Base-by-base conservation (phyloP, 31 red algal species). In the Asparagopsis taxiformis region DNA sequence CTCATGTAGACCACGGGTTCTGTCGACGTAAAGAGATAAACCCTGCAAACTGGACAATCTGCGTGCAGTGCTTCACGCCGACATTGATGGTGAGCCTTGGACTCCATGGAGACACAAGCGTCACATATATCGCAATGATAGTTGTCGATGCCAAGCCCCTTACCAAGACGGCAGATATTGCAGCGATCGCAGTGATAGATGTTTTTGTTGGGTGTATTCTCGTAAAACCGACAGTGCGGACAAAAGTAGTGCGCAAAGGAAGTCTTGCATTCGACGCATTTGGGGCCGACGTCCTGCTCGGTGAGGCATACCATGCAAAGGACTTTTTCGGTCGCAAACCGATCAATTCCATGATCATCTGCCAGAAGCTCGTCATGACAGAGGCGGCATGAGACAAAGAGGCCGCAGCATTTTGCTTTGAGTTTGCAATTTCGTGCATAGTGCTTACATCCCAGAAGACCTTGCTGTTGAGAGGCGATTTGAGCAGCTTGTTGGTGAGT, bases 171-270 rank as follows among this genome's bases (percentile, higher is more conserved):
- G 44, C 93, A 97, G 0, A 97, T 81, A 54, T 82, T 74, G 59
- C 93, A 97, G 38, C 80, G 79, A 36, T 75, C 77, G 55, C 93
- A 97, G 53, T 97, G 93, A 55, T 91, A 97, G 29, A 97, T 78
- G 29, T 88, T 57, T 56, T 76, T 74, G 48, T 22, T 21, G 0
- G 74, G 74, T 17, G 65, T 64, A 39, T 96, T 88, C 32, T 95
- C 92, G 67, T 82, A 96, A 37, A 96, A 75, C 36, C 77, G 66
- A 75, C 93, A 96, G 31, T 91, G 56, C 26, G 39, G 32, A 56
- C 93, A 96, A 41, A 74, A 89, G 41, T 88, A 96, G 15, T 67
- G 54, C 0, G 93, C 93, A 80, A 96, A 91, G 0, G 19, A 55
- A 6, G 53, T 55, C 16, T 43, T 30, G 35, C 78, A 82, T 19